phyloP scores from a whole-genome alignment of 116 monocot genomes.

The Phalaenopsis hybrid region DNA sequence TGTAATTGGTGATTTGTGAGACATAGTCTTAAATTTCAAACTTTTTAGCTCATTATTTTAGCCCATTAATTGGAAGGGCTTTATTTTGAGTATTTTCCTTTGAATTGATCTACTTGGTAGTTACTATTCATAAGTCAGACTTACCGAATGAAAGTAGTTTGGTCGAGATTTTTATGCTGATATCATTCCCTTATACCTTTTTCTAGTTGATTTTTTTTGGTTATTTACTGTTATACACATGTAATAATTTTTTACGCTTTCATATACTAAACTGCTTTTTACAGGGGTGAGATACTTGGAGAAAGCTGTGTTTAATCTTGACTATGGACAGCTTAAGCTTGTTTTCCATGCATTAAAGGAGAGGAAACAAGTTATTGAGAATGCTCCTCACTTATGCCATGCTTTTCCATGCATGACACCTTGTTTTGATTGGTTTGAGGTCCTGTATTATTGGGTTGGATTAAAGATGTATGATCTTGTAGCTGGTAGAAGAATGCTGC shows the following conservation, averaged over 20 bases:
- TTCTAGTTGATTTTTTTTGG: not conserved
- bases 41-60: too few relatives aligned
- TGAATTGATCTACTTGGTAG: not conserved
- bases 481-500: conserved; percentile 83
- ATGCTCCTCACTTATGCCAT: conserved; percentile 89
- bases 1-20: not conserved
- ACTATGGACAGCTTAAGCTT: conserved; percentile 95
- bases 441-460: conserved; percentile 81
- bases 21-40: not conserved
- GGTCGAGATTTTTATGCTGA: not conserved
- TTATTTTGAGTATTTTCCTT: not conserved
- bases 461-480: conserved; percentile 89
- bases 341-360: conserved; percentile 96
- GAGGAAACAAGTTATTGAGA: conserved; percentile 91
- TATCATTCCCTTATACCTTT: not conserved
- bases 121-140: not conserved
- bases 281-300: conserved; percentile 94
- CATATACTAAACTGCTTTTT: conserved; percentile 10
- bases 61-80: too few relatives aligned
- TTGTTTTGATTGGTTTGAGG: conserved; percentile 93
- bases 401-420: conserved; percentile 98
- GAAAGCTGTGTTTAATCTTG: conserved; percentile 93
- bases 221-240: not conserved
- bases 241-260: not conserved
- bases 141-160: not conserved